These are phyloP conservation scores for Marasmius fiardii DNA, from an alignment of 1,284 basidiomycete species.

Conservation along the genomic window DNA sequence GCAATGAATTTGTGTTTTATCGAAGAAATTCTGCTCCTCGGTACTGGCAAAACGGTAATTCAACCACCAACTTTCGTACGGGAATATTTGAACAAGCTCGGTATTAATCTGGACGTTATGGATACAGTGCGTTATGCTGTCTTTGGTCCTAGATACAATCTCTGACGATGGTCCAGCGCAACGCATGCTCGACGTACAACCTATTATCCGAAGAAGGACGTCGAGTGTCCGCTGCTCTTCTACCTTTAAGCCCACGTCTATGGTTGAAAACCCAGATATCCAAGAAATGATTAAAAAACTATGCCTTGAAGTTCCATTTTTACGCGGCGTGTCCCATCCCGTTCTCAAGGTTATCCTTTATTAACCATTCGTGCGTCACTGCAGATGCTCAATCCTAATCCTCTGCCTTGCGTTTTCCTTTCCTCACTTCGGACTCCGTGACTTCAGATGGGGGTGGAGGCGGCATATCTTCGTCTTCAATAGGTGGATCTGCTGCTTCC, in stretches of 20 bases:
- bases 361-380: not conserved
- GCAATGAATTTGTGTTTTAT: not conserved
- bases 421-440: conserved; percentile 23
- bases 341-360: not conserved
- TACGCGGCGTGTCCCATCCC: no score
- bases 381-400: conserved; percentile 18
- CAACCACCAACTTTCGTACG: conserved; percentile 72
- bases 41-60: conserved; percentile 75
- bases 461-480: conserved; percentile 17
- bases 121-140: conserved; percentile 68
- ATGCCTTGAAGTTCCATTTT: not conserved
- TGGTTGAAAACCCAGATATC: conserved; percentile 37
- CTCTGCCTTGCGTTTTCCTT: conserved; percentile 39
- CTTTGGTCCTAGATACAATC: not conserved
- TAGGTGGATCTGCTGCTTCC: conserved; percentile 15
- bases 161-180: conserved; percentile 52
- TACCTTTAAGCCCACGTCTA: conserved; percentile 54
- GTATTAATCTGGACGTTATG: conserved; percentile 93
- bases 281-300: not conserved
- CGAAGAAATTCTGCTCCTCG: conserved; percentile 85
- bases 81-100: conserved; percentile 70
- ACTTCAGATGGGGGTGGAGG: conserved; percentile 24
- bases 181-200: conserved; percentile 95
- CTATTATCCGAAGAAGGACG: conserved; percentile 90
- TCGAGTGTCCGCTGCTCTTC: conserved; percentile 84